Evolutionary conservation across 495 filamentous ascomycete species (phyloP).

Genomic region (Podospora australis): DNA sequence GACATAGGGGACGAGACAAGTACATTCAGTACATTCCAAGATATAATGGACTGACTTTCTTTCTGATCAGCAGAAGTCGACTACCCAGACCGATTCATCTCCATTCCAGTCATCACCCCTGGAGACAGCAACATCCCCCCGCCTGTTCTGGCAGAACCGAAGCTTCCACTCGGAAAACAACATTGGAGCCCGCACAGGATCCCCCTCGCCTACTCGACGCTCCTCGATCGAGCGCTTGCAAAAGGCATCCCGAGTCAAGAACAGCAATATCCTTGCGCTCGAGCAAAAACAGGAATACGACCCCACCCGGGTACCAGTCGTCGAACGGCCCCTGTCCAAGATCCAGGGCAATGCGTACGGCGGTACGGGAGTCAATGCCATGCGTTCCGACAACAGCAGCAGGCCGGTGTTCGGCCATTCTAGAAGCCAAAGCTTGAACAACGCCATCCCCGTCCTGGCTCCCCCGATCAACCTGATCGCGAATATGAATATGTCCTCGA

Average conservation of each 20-base stretch:
- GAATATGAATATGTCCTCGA: slow-evolving; percentile 18
- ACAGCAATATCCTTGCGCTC: slow-evolving; percentile 89
- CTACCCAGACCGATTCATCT: slow-evolving; percentile 60
- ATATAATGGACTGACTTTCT: slow-evolving; percentile 21
- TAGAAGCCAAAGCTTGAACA: slow-evolving; percentile 43
- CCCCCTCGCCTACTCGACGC: slow-evolving; percentile 64
- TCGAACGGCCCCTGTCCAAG: slow-evolving; percentile 73
- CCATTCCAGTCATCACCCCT: slow-evolving; percentile 72
- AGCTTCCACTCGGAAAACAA: slow-evolving; percentile 67
- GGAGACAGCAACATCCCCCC: slow-evolving; percentile 58
- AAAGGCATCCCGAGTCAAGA: slow-evolving; percentile 88
- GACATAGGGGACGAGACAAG: too few species aligned
- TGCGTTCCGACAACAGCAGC: too few species aligned
- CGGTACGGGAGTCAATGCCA: slow-evolving; percentile 39
- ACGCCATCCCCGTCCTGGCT: slow-evolving; percentile 39
- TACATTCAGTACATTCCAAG: slow-evolving; percentile 1
- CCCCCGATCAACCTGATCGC: slow-evolving; percentile 16
- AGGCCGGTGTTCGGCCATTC: slow-evolving; percentile 32
- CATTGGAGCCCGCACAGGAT: slow-evolving; percentile 51
- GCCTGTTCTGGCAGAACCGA: slow-evolving; percentile 79
- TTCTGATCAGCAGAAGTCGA: slow-evolving; percentile 26
- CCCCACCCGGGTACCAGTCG: slow-evolving; percentile 62
- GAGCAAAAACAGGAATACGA: slow-evolving; percentile 88
- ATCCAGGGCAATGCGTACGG: slow-evolving; percentile 59
- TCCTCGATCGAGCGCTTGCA: slow-evolving; percentile 91